Evolutionary conservation across 768 basidiomycete species (phyloP).

Genomic region (Suillus paluster): DNA sequence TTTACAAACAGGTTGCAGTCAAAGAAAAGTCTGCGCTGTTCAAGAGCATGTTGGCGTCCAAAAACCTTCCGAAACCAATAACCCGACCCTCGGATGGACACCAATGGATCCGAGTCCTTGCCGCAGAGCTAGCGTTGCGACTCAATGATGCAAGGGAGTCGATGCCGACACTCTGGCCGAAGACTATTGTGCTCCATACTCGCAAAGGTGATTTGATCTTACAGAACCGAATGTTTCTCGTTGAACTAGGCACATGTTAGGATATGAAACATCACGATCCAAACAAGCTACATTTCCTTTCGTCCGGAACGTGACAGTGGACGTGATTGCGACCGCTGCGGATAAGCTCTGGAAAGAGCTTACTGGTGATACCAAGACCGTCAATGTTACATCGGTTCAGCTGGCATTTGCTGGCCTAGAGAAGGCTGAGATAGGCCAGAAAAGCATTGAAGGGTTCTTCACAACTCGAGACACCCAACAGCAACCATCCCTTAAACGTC

Average conservation of each 20-base stretch:
- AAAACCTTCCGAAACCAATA: conserved; percentile 85
- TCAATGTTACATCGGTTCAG: conserved; percentile 75
- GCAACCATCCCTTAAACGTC: conserved; percentile 40
- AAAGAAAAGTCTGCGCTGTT: conserved; percentile 79
- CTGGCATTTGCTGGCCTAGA: conserved; percentile 83
- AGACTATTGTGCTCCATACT: conserved; percentile 80
- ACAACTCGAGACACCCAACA: conserved; percentile 34
- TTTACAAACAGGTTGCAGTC: conserved; percentile 50
- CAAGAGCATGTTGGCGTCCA: conserved; percentile 97
- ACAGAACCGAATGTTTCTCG: neutral
- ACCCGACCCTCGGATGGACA: conserved; percentile 74
- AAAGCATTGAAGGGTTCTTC: conserved; percentile 88
- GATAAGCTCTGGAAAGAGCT: conserved; percentile 89
- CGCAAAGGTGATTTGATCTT: conserved; percentile 57
- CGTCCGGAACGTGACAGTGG: conserved; percentile 70
- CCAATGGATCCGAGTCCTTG: conserved; percentile 91
- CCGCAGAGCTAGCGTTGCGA: conserved; percentile 87
- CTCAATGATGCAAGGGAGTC: conserved; percentile 79
- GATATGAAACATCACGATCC: conserved; percentile 68
- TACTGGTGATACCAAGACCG: conserved; percentile 54
- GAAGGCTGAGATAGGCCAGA: conserved; percentile 75
- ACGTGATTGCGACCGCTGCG: conserved; percentile 74
- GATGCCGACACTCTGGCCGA: conserved; percentile 87
- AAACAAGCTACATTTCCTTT: conserved; percentile 92
- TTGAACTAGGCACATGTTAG: conserved; percentile 41